A percentile compares a stretch with the other conserved stretches of the same genome.
Evolutionary conservation across 768 basidiomycete genomes (phyloP).

Genomic region (Amanita pallidorosea): DNA sequence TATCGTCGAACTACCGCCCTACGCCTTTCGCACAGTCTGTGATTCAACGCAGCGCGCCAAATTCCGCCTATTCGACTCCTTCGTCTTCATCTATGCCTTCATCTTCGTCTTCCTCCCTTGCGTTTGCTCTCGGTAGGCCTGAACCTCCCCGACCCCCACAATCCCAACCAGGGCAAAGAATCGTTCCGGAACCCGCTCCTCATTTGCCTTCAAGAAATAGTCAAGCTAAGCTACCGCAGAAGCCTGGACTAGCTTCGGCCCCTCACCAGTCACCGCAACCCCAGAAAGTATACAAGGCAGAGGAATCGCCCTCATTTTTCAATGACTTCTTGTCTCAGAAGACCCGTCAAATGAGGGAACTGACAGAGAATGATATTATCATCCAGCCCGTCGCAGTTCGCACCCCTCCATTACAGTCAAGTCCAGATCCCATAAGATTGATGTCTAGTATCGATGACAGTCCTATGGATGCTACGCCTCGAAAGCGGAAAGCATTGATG

Average conservation of each 20-base stretch:
- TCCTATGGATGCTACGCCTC: constrained; percentile 37
- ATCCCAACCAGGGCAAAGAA: constrained; percentile 4
- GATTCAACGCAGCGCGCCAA: constrained; percentile 52
- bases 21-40: constrained; percentile 53
- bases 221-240: neutral
- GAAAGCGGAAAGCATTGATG: constrained; percentile 58
- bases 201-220: neutral
- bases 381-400: constrained; percentile 9
- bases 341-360: constrained; percentile 25
- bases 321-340: constrained; percentile 55
- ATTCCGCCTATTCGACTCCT: constrained; percentile 60
- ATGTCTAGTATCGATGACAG: constrained; percentile 16
- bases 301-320: constrained; percentile 57
- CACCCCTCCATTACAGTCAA: constrained; percentile 18
- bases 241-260: neutral
- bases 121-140: constrained; percentile 49
- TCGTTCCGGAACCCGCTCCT: constrained; percentile 3
- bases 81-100: constrained; percentile 40
- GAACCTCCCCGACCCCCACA: constrained; percentile 3
- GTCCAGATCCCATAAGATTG: constrained; percentile 48
- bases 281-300: constrained; percentile 30
- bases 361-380: constrained; percentile 9
- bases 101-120: constrained; percentile 61
- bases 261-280: constrained; percentile 9
- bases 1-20: constrained; percentile 41